A percentile compares a stretch with the other conserved stretches of the same genome.
Evolutionary conservation across 1,284 basidiomycete species (phyloP).

Genomic region (Malassezia furfur): DNA sequence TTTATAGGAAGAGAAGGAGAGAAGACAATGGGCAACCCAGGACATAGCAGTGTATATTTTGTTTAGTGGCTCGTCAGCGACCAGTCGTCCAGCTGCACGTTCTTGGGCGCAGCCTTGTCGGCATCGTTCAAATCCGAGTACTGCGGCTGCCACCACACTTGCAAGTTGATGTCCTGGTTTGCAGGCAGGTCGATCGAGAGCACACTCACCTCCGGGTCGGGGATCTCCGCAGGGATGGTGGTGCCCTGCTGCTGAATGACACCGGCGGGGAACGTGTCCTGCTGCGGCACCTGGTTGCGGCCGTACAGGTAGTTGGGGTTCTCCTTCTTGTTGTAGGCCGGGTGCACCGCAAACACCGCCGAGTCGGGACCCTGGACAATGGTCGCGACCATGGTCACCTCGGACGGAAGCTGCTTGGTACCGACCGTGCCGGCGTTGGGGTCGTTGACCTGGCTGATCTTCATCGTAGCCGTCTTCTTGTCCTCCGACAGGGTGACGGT

Average conservation of each 20-base stretch:
- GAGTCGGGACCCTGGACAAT: constrained; percentile 59
- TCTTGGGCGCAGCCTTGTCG: constrained; percentile 32
- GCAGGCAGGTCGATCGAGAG: constrained; percentile 60
- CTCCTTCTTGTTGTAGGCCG: constrained; percentile 20
- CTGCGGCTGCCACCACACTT: constrained; percentile 48
- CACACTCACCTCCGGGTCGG: constrained; percentile 60
- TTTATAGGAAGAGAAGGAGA: too few species aligned
- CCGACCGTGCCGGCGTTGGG: constrained; percentile 52
- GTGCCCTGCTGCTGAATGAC: constrained; percentile 6
- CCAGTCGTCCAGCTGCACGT: constrained; percentile 37
- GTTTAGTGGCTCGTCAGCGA: constrained; percentile 37
- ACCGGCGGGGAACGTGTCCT: constrained; percentile 56
- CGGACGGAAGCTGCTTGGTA: constrained; percentile 25
- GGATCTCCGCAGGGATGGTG: constrained; percentile 10
- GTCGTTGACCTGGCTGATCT: constrained; percentile 54
- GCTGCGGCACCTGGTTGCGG: constrained; percentile 54
- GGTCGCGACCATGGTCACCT: constrained; percentile 51
- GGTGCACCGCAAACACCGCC: constrained; percentile 43
- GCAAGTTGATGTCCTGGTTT: constrained; percentile 50
- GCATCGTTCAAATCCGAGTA: constrained; percentile 25
- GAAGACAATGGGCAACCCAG: too few species aligned
- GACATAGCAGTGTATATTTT: too few species aligned
- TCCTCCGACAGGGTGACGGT: constrained; percentile 50
- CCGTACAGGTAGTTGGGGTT: constrained; percentile 51
- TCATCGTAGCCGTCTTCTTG: constrained; percentile 57